Evolutionary conservation across 2,329 filamentous ascomycete species (phyloP), one percentile per base, ranked within the genome.

Genomic region (Emydomyces testavorans): DNA sequence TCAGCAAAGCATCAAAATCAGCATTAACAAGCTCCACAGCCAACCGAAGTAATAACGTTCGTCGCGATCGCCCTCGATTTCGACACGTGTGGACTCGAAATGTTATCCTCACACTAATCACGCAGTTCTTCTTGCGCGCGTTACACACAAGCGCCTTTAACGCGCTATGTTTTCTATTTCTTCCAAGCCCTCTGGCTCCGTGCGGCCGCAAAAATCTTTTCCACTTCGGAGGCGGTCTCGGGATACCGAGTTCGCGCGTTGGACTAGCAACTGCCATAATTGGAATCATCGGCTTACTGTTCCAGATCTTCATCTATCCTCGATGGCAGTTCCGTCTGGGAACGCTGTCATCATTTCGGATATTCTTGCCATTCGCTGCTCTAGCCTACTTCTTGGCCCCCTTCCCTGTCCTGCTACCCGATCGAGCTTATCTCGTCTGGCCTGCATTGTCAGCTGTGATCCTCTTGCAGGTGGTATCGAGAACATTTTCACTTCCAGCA

Each of bases 201-300:
- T 72, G 56, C 58, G 59, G 56, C 57, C 51, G 58, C 48, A 56
- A 54, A 62, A 64, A 56, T 54, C 63, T 52, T 64, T 75, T 49
- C 73, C 79, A 74, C 52, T 88, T 83, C 55, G 75, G 76, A 0
- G 84, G 85, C 23, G 86, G 86, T 1, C 71, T 92, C 0, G 83
- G 83, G n/a, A 74, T 92, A 45, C 76, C 77, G 0, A 80, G 84
- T 0, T 73, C 76, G 1, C 75, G 77, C 2, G 82, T 92, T 26
- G 85, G 85, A n/a, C 67, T 85, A 36, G 83, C 83, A 3, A 87
- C 89, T 69, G 80, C 85, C 2, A 80, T 84, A 44, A 74, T 92
- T 13, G 86, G 85, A 6, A 65, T 77, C 41, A 79, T 90, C 36
- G 86, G 86, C n/a, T 82, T 92, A 31, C 67, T 72, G 0, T 70